Evolutionary conservation across 2,329 filamentous ascomycete genomes (phyloP).

Genomic region (Trichoderma breve): DNA sequence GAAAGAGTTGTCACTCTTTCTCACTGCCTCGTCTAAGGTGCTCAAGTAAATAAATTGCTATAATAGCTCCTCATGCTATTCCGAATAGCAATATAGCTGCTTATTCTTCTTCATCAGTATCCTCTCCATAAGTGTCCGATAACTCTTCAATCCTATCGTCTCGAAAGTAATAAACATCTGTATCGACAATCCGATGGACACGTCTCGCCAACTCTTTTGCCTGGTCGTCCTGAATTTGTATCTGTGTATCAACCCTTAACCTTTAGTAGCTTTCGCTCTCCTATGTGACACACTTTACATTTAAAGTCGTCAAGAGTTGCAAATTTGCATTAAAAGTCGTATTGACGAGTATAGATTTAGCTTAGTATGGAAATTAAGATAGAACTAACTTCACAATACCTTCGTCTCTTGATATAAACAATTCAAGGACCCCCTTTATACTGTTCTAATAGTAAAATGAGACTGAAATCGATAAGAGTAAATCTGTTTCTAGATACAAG

Average conservation of each 20-base stretch:
- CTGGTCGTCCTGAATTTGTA: background rate
- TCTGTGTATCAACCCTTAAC: background rate
- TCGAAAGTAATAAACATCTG: too few relatives aligned
- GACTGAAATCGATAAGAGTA: background rate
- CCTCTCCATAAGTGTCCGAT: background rate
- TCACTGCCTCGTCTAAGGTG: background rate
- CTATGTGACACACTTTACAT: too few relatives aligned
- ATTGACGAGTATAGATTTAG: too few relatives aligned
- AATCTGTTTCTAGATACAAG: background rate
- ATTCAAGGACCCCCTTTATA: background rate
- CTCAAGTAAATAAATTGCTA: background rate
- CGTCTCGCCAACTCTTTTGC: background rate
- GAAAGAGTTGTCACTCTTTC: background rate
- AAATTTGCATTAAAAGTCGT: background rate
- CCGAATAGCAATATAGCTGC: background rate
- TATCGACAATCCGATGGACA: background rate
- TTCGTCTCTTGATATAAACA: background rate
- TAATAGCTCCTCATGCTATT: background rate
- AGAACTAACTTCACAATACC: background rate
- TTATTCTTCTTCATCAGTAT: background rate
- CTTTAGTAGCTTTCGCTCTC: too few relatives aligned
- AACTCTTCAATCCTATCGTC: background rate
- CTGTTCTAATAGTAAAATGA: background rate
- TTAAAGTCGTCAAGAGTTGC: fast-evolving
- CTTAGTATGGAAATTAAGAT: background rate